Base-by-base conservation (phyloP, 169 alveolate genomes). In the Plasmodium malariae region DNA sequence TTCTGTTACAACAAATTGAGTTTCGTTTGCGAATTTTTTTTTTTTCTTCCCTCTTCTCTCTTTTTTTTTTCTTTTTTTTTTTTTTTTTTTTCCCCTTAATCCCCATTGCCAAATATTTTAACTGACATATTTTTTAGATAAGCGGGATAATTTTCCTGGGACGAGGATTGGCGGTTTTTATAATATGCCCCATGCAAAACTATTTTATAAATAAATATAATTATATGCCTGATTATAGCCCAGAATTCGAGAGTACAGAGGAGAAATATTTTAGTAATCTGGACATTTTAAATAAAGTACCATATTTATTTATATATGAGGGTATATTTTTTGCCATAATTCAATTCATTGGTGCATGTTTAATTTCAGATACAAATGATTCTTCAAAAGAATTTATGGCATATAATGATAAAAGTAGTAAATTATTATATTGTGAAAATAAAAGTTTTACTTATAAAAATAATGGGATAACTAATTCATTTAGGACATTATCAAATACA, bases 61-160 rank as follows among this genome's bases (percentile, higher is more conserved):
- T 17, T 34, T 9, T 26, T 72, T 30, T 9, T 32, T 6, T 32
- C 9, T 32, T 21, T 17, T 71, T 36, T n/a, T 4, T 71, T 30
- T 14, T 17, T 30, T 17, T 36, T 7, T 4, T 19, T 26, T 30
- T 7, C 0, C 32, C 59, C 0, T 5, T 3, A 14, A 7, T 48
- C 34, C 19, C 2, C 32, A 7, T 6, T 70, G 3, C 7, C 83
- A 70, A n/a, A n/a, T n/a, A n/a, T n/a, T n/a, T n/a, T n/a, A n/a
- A n/a, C n/a, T n/a, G n/a, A n/a, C n/a, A n/a, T n/a, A n/a, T n/a
- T n/a, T 55, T 59, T 59, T 30, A 59, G 89, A 76, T 76, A 49
- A 76, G 89, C 24, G 89, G 89, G 28, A 76, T 76, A 0, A 76
- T 76, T 32, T 76, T 76, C 76, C 48, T 76, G 51, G 89, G 89